Evolutionary conservation across 768 basidiomycete species (phyloP), one percentile per base, ranked within the genome.

Genomic region (Glaciozyma martinii): DNA sequence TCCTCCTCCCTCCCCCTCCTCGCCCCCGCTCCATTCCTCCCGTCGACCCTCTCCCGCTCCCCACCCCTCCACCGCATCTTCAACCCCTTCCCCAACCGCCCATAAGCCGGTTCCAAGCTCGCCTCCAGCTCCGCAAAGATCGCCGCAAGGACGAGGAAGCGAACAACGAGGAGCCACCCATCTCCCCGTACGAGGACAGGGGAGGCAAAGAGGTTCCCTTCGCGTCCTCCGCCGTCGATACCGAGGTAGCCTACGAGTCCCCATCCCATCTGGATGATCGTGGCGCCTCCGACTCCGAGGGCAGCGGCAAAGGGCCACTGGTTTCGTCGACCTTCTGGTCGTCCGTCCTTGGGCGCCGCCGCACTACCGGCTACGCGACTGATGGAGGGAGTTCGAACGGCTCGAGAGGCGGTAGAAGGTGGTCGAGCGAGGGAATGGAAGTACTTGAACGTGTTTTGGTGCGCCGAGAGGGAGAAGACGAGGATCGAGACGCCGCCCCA

Each of bases 391-490:
- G 5, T 43, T 21, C n/a, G 13, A 10, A 15, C 25, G 13, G 29
- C 15, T 8, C n/a, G 30, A 23, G 46, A 37, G 30, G 57, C 37
- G 16, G 68, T 65, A 50, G 66, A 59, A 25, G 65, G 44, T 0
- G 61, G 62, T 7, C 68, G 50, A 13, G 62, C 56, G 50, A 70
- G 65, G 13, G 63, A 59, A 27, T 58, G 52, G 49, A 71, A 18
- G 63, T 62, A 67, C 30, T 47, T 63, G 59, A 74, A 74, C 25
- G 71, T 62, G 32, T 71, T 66, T 43, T 74, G 73, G 43, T 64
- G 62, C 15, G 60, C 56, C n/a, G 67, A 59, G 46, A 70, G 60
- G 5, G 60, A 53, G 29, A 74, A 61, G 62, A 70, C 54, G 49
- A 74, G 65, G 53, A 74, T 66, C 27, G 65, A 27, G 18, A 60